These are phyloP conservation scores for Mortierella polycephala DNA, from an alignment of 371 early-diverging fungal species.

Conservation along the genomic window DNA sequence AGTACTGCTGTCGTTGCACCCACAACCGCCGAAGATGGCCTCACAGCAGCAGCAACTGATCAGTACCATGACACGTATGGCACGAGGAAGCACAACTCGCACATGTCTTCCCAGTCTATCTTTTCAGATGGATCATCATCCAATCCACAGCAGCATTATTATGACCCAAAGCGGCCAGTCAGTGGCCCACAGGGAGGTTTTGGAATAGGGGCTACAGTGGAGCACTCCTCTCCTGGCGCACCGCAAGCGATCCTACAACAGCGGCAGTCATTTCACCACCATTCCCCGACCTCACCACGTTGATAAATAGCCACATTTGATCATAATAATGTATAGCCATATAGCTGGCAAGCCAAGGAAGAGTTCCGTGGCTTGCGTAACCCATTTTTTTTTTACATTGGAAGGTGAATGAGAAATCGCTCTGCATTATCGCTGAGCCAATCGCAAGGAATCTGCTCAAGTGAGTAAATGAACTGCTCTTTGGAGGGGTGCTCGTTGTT, in stretches of 20 bases:
- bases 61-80: constrained; percentile 14
- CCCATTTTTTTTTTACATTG: too few relatives aligned
- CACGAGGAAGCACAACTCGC: constrained; percentile 12
- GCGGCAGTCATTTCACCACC: not conserved
- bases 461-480: too few relatives aligned
- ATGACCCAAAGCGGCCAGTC: constrained; percentile 19
- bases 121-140: constrained; percentile 11
- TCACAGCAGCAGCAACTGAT: constrained; percentile 2
- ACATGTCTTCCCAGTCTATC: constrained; percentile 9
- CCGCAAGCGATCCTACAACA: constrained; percentile 33
- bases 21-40: not conserved
- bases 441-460: too few relatives aligned
- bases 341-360: not conserved
- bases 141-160: not conserved
- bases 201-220: constrained; percentile 14
- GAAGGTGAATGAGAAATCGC: too few relatives aligned
- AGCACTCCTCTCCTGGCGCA: constrained; percentile 15
- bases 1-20: not conserved
- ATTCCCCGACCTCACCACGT: not conserved
- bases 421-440: too few relatives aligned
- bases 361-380: too few relatives aligned
- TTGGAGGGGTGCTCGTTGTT: too few relatives aligned
- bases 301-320: not conserved
- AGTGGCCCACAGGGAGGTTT: constrained; percentile 28
- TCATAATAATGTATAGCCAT: not conserved